These are phyloP conservation scores for Poa pratensis DNA, from an alignment of 176 grass and related monocot genomes.

Conservation along the genomic window DNA sequence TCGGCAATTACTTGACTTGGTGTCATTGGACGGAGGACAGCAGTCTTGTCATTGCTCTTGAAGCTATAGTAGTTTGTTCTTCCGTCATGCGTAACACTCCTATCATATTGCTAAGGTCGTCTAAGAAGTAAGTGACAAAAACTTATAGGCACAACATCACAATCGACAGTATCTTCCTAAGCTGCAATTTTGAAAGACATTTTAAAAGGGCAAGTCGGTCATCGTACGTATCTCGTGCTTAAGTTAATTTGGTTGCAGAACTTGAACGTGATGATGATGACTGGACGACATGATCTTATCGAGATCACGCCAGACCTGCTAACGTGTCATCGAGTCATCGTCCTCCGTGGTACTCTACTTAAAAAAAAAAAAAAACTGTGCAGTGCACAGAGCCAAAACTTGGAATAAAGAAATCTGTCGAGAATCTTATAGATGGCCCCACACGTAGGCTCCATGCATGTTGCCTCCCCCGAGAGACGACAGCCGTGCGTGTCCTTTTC, in stretches of 20 bases:
- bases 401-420: neutral
- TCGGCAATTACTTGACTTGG: too few relatives aligned
- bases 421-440: neutral
- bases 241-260: too few relatives aligned
- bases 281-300: neutral
- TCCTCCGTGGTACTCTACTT: neutral
- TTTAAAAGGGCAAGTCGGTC: too few relatives aligned
- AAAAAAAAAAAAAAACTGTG: neutral
- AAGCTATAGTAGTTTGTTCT: too few relatives aligned
- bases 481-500: neutral
- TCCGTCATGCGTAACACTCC: too few relatives aligned
- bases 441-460: neutral
- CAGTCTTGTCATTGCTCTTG: too few relatives aligned
- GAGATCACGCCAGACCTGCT: neutral
- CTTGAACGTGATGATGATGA: neutral
- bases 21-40: too few relatives aligned
- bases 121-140: too few relatives aligned
- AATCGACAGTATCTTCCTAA: too few relatives aligned
- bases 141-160: too few relatives aligned
- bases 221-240: neutral
- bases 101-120: too few relatives aligned
- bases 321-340: neutral
- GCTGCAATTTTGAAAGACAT: too few relatives aligned
- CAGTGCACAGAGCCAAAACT: neutral
- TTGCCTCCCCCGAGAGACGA: neutral